Conservation (phyloP, 176 grass and related monocot species). For the Carex pumila region DNA sequence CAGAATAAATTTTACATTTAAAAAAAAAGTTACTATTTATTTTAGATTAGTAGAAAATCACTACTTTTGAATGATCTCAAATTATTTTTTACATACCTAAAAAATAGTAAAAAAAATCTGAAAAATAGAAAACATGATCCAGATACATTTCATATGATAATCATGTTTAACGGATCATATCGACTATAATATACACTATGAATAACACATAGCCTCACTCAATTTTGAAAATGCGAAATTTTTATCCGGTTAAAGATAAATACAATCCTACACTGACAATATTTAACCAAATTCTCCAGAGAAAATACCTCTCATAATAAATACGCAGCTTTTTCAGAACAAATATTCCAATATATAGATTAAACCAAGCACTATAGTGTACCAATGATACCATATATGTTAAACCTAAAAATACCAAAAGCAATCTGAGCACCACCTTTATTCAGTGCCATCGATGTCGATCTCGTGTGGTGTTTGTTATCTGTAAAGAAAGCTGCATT, state of each 20-base stretch:
- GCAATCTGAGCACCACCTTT: neutral
- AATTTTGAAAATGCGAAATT: neutral
- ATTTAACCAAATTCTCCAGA: neutral
- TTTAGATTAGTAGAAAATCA: too few relatives aligned
- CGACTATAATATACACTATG: too few relatives aligned
- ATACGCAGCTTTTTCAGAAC: neutral
- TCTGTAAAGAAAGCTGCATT: constrained; percentile 5
- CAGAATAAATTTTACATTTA: too few relatives aligned
- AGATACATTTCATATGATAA: too few relatives aligned
- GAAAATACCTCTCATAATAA: neutral
- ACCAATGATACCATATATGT: neutral
- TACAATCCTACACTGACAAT: neutral
- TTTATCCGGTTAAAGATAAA: neutral
- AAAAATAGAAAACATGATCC: too few relatives aligned
- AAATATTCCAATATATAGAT: neutral
- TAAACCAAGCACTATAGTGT: neutral
- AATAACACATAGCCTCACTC: too few relatives aligned
- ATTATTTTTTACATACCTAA: too few relatives aligned
- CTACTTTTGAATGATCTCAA: too few relatives aligned
- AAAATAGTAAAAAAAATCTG: too few relatives aligned
- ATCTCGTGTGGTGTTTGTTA: neutral
- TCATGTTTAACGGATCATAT: too few relatives aligned
- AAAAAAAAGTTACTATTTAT: too few relatives aligned
- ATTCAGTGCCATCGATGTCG: neutral
- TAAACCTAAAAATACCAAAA: neutral